Base-by-base conservation (phyloP, 768 basidiomycete species). In the Leccinum longicurvipes region DNA sequence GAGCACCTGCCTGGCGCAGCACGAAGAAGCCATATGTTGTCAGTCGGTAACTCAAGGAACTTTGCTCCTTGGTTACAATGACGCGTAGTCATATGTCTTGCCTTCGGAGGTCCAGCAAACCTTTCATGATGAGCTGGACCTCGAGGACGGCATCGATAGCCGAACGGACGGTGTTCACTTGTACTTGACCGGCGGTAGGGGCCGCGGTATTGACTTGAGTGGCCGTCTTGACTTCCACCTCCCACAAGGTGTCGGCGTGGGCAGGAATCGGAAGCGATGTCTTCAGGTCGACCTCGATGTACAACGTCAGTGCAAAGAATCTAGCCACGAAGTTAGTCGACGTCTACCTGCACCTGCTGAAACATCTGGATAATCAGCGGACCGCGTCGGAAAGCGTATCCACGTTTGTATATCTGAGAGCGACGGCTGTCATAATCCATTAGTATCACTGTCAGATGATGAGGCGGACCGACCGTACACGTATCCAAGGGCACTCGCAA, bases 211-310 rank as follows among this genome's bases (percentile, higher is more conserved):
- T 82, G 44, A 89, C 83, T 6, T 91, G 91, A 3, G 79, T 76
- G 2, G 89, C 87, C 1, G 91, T 91, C 69, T 89, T 91, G 49
- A 91, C 90, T 73, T 93, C 88, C 34, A 93, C 89, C 67, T 92
- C 87, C 91, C 91, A 93, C 6, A 90, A 76, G 0, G 89, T 89
- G 61, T 89, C 89, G 8, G 83, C 73, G 53, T 89, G 87, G n/a
- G 87, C 87, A 34, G 87, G 85, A 45, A 85, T 85, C 0, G 88
- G 85, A 60, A 85, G 82, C 51, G 85, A 85, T 5, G 88, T 90
- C 70, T 82, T 87, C 0, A 81, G 79, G 63, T 91, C 88, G 31
- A 87, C 80, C 89, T 93, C 44, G 55, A 44, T 19, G 34, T 23
- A 39, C 46, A 56, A 44, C 52, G 46, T 61, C 12, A 61, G 59